These are phyloP conservation scores for Trypanosoma melophagium DNA, from an alignment of 208 protist genomes.

Conservation along the genomic window DNA sequence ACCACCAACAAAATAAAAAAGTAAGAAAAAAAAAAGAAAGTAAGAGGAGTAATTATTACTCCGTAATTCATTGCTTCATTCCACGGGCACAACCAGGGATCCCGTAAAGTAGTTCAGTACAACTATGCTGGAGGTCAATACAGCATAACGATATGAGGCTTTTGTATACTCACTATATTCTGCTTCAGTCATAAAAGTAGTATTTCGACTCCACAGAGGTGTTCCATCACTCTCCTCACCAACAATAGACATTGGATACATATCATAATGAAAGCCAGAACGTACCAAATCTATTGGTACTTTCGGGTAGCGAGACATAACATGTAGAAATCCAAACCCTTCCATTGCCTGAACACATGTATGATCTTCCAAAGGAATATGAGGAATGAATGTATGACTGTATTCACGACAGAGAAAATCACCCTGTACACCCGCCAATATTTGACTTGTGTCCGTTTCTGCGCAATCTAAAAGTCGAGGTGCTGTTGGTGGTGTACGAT, in stretches of 20 bases:
- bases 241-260: conserved; percentile 37
- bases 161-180: conserved; percentile 37
- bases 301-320: conserved; percentile 38
- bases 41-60: conserved; percentile 1
- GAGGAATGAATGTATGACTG: conserved; percentile 27
- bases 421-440: conserved; percentile 40
- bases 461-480: conserved; percentile 54
- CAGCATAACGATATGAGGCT: conserved; percentile 54
- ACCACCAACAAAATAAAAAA: background rate
- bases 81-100: background rate
- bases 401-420: conserved; percentile 58
- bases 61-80: background rate
- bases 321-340: conserved; percentile 51
- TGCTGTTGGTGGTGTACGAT: conserved; percentile 30
- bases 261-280: conserved; percentile 52
- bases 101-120: conserved; percentile 62
- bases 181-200: conserved; percentile 36
- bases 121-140: conserved; percentile 49
- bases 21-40: background rate
- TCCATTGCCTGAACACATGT: conserved; percentile 65
- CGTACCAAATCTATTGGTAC: conserved; percentile 57
- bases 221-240: background rate
- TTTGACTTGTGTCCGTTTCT: conserved; percentile 48
- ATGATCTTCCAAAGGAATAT: conserved; percentile 33
- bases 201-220: conserved; percentile 50